Percentiles rank a stretch among this genome's conserved stretches.
Conservation (phyloP, 169 alveolate genomes). For the Eimeria acervulina region DNA sequence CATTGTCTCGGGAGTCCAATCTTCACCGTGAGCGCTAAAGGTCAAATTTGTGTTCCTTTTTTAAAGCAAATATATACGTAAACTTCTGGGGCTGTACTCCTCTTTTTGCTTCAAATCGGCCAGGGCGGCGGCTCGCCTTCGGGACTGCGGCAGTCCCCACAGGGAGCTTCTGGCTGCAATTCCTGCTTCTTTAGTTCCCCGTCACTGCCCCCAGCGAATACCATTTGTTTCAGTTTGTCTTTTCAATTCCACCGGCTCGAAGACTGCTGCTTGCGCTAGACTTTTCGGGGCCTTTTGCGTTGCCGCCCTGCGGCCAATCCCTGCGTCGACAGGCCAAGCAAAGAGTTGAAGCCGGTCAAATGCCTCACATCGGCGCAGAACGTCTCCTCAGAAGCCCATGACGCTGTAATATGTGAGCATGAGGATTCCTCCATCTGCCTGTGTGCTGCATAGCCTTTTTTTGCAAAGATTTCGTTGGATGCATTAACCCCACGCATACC, state of each 20-base stretch:
- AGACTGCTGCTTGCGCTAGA: background rate
- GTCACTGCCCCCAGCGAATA: background rate
- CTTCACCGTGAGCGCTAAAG: background rate
- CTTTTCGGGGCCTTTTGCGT: background rate
- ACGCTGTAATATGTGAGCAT: constrained; percentile 7
- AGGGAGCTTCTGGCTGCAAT: background rate
- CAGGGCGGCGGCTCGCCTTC: no score
- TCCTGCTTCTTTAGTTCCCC: background rate
- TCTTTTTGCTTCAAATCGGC: background rate
- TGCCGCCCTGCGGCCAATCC: background rate
- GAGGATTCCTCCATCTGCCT: background rate
- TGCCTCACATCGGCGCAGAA: background rate
- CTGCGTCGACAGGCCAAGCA: background rate
- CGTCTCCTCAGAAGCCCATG: background rate
- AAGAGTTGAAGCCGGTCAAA: background rate
- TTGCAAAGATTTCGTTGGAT: no score
- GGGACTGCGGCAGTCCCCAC: background rate
- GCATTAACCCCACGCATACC: no score
- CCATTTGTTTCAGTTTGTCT: background rate
- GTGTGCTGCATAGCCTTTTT: background rate
- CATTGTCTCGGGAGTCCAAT: background rate
- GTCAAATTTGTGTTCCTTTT: background rate
- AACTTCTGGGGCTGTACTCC: background rate
- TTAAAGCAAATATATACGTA: background rate
- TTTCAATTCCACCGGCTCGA: background rate